Conservation (phyloP, 2,329 filamentous ascomycete genomes). For the Alternaria metachromatica region DNA sequence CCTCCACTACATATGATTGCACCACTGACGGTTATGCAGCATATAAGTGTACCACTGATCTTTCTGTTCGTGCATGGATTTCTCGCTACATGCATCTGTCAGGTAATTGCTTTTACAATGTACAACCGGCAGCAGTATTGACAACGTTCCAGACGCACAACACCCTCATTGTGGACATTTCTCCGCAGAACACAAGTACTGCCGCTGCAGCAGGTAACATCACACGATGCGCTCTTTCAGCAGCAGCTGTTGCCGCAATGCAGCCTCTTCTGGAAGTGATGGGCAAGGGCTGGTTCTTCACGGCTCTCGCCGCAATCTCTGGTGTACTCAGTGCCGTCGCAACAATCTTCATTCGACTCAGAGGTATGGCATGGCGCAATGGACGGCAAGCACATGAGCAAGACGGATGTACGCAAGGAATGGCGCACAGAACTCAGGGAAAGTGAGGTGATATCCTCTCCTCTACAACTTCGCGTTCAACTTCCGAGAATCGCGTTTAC, state of each 20-base stretch:
- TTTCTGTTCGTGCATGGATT: background rate
- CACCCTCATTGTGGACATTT: background rate
- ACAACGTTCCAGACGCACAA: background rate
- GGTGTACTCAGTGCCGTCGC: background rate
- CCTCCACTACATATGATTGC: too few relatives aligned
- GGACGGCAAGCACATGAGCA: background rate
- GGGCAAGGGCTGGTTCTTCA: background rate
- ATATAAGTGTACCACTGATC: background rate
- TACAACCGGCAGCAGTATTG: background rate
- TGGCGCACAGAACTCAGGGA: fast-evolving
- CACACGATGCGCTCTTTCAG: background rate
- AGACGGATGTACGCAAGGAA: background rate
- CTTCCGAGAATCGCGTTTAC: too few relatives aligned
- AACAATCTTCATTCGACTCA: background rate
- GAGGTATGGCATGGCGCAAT: background rate
- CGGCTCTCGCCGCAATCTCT: background rate
- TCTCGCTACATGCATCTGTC: background rate
- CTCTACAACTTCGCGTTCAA: background rate
- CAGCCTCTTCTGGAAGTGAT: background rate
- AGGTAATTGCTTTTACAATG: fast-evolving
- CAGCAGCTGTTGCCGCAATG: background rate
- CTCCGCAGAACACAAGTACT: background rate
- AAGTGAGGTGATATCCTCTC: background rate
- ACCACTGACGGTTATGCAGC: background rate
- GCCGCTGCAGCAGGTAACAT: background rate